Evolutionary conservation across 225 moss, liverwort and hornwort genomes (phyloP).

Genomic region (Physcomitrellopsis africana): DNA sequence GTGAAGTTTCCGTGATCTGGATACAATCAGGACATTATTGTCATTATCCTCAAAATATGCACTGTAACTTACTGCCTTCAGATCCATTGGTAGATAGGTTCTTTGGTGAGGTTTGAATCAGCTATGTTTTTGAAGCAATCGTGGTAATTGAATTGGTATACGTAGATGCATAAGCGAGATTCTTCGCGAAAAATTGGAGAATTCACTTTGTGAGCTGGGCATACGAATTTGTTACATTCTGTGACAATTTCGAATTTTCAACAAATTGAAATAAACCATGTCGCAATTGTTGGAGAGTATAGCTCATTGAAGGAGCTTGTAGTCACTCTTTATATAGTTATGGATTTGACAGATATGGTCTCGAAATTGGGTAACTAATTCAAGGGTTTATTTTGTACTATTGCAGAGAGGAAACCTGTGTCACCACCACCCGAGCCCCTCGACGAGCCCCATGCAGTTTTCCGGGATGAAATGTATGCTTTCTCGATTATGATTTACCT

Average conservation of each 20-base stretch:
- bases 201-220: neutral
- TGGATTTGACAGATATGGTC: neutral
- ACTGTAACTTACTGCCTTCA: too few relatives aligned
- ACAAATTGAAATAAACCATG: neutral
- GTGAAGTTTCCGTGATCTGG: too few relatives aligned
- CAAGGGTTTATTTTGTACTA: neutral
- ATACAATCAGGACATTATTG: too few relatives aligned
- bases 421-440: constrained; percentile 29
- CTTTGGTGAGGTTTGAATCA: too few relatives aligned
- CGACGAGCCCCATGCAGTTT: constrained; percentile 28
- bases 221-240: neutral
- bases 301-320: neutral
- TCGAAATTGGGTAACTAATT: constrained; percentile 14
- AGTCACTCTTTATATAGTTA: neutral
- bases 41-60: too few relatives aligned
- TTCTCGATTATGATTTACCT: neutral
- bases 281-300: neutral
- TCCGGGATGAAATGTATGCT: constrained; percentile 42
- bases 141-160: too few relatives aligned
- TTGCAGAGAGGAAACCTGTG: constrained; percentile 46
- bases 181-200: neutral
- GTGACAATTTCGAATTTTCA: neutral
- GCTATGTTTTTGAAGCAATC: too few relatives aligned
- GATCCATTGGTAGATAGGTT: too few relatives aligned
- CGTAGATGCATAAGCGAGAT: too few relatives aligned